These are phyloP conservation scores for Millerago galiae DNA, from an alignment of 805 yeast species.

Conservation along the genomic window DNA sequence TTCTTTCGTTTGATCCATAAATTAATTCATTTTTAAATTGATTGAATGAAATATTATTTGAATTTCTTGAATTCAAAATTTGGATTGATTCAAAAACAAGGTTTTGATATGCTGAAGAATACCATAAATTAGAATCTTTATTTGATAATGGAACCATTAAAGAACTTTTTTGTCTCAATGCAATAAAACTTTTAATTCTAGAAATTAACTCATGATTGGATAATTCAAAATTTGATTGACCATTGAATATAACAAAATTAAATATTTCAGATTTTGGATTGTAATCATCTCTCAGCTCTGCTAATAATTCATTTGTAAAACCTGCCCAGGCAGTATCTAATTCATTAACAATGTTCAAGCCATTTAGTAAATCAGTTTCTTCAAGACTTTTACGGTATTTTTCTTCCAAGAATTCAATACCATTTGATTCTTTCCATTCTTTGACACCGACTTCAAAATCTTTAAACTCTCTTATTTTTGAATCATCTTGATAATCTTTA, in stretches of 20 bases:
- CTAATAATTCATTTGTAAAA: constrained; percentile 44
- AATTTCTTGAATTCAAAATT: constrained; percentile 33
- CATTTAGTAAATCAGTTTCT: constrained; percentile 66
- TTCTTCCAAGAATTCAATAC: constrained; percentile 49
- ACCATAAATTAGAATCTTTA: constrained; percentile 33
- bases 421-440: constrained; percentile 42
- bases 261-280: constrained; percentile 42
- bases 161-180: constrained; percentile 41
- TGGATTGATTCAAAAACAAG: constrained; percentile 41
- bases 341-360: constrained; percentile 65
- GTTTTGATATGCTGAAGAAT: constrained; percentile 30
- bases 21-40: constrained; percentile 37
- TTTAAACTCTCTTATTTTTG: constrained; percentile 35
- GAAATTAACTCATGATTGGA: constrained; percentile 24
- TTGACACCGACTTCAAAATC: constrained; percentile 50
- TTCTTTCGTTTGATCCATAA: constrained; percentile 34
- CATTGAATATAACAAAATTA: constrained; percentile 40
- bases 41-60: constrained; percentile 32
- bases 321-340: constrained; percentile 85
- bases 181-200: constrained; percentile 40
- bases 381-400: constrained; percentile 61
- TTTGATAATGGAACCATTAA: constrained; percentile 50
- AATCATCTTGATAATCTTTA: constrained; percentile 11
- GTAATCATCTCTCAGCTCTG: constrained; percentile 63
- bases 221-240: constrained; percentile 14